phyloP scores from a whole-genome alignment of 2,329 filamentous ascomycete genomes.

The Lasiodiplodia theobromae region DNA sequence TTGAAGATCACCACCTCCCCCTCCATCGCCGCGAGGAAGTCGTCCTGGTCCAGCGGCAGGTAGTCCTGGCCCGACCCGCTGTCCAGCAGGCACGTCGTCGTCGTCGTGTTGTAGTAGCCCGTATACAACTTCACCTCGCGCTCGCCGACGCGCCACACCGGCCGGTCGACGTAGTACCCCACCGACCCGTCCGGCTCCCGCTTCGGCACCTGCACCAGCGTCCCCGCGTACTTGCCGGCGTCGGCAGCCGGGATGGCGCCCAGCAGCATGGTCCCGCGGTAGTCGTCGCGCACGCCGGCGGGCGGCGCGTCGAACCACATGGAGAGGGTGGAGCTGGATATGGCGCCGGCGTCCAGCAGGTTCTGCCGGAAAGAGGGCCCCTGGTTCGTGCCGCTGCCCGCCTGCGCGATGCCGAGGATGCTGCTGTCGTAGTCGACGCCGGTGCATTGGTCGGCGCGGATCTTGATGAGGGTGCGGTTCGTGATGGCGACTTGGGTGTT shows the following conservation, averaged over 20 bases:
- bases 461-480: conserved; percentile 35
- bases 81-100: conserved; percentile 40
- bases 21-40: conserved; percentile 33
- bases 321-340: conserved; percentile 38
- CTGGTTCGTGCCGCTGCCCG: conserved; percentile 33
- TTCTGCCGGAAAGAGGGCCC: conserved; percentile 44
- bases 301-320: conserved; percentile 47
- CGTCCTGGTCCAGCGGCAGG: conserved; percentile 35
- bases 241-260: conserved; percentile 39
- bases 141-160: not conserved
- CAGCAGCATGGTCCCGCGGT: conserved; percentile 42
- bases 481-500: conserved; percentile 39
- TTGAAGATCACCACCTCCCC: not conserved
- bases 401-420: conserved; percentile 42
- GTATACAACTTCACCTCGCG: not conserved
- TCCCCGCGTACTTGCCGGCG: conserved; percentile 43
- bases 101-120: conserved; percentile 5
- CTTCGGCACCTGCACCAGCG: conserved; percentile 40
- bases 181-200: conserved; percentile 12
- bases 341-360: conserved; percentile 39
- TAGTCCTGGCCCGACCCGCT: conserved; percentile 40
- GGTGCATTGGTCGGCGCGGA: conserved; percentile 34
- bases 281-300: conserved; percentile 34
- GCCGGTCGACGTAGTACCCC: conserved; percentile 14
- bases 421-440: conserved; percentile 33